These are phyloP conservation scores for Amaranthus cruentus DNA, from an alignment of 148 eudicot species.

Conservation along the genomic window DNA sequence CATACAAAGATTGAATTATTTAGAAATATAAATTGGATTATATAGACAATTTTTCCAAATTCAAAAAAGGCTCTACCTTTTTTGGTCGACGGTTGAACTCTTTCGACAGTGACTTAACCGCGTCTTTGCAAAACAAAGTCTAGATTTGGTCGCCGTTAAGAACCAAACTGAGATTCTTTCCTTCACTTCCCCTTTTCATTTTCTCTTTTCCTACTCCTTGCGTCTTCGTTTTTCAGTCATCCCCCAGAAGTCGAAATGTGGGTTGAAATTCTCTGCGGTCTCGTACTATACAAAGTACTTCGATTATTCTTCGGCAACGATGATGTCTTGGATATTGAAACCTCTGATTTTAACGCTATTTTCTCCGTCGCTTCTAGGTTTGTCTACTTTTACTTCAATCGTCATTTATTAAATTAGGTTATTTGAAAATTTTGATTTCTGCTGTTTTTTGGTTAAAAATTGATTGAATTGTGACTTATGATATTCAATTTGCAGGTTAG, in stretches of 20 bases:
- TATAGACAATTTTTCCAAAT: too few species aligned
- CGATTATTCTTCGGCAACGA: constrained; percentile 48
- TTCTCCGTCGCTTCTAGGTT: constrained; percentile 73
- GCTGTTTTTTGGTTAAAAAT: neutral
- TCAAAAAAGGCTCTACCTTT: too few species aligned
- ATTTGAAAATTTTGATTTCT: neutral
- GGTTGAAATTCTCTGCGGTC: constrained; percentile 53
- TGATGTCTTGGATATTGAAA: constrained; percentile 37
- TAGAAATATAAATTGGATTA: too few species aligned
- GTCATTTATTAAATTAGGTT: neutral
- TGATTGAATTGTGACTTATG: neutral
- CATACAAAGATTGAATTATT: too few species aligned
- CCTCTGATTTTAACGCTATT: constrained; percentile 51
- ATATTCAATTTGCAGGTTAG: constrained; percentile 35
- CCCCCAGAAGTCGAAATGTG: constrained; percentile 38
- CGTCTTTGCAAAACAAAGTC: too few species aligned
- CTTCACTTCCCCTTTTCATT: neutral
- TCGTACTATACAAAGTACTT: constrained; percentile 49
- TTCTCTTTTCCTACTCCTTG: neutral
- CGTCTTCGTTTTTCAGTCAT: neutral
- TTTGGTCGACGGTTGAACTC: too few species aligned
- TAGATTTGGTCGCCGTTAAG: neutral
- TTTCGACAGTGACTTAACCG: too few species aligned
- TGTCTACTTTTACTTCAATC: neutral
- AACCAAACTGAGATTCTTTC: neutral